Evolutionary conservation across 2,329 filamentous ascomycete genomes (phyloP).

Genomic region (Phyllosticta citribraziliensis): DNA sequence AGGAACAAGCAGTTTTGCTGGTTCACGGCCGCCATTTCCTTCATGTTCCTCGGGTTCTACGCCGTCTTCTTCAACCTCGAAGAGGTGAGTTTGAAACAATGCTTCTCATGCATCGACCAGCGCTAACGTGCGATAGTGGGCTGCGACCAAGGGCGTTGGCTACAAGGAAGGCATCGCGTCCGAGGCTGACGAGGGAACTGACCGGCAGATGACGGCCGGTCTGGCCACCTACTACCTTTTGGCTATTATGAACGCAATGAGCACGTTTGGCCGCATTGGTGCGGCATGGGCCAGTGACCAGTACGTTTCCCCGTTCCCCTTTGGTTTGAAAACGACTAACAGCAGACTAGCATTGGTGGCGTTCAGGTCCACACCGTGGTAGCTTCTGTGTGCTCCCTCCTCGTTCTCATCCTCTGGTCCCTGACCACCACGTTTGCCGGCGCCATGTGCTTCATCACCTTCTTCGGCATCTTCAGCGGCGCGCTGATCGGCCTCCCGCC

Average conservation of each 20-base stretch:
- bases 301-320: slow-evolving; percentile 10
- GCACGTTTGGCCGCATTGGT: slow-evolving; percentile 36
- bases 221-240: slow-evolving; percentile 41
- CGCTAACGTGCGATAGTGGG: slow-evolving; percentile 28
- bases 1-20: slow-evolving; percentile 33
- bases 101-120: not conserved
- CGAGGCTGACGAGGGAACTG: slow-evolving; percentile 11
- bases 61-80: slow-evolving; percentile 44
- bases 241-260: slow-evolving; percentile 41
- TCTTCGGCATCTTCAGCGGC: slow-evolving; percentile 40
- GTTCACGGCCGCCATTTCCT: slow-evolving; percentile 35
- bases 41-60: slow-evolving; percentile 44
- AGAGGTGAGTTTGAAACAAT: slow-evolving; percentile 26
- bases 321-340: not conserved
- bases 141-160: slow-evolving; percentile 33
- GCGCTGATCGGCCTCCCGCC: slow-evolving; percentile 42
- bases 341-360: slow-evolving; percentile 26
- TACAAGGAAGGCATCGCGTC: slow-evolving; percentile 20
- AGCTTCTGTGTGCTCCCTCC: slow-evolving; percentile 32
- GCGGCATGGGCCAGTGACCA: slow-evolving; percentile 37
- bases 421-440: slow-evolving; percentile 26
- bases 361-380: slow-evolving; percentile 37
- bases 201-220: slow-evolving; percentile 15
- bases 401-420: slow-evolving; percentile 36
- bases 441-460: slow-evolving; percentile 38